Conservation (phyloP, 345 rosid genomes). For the Salix exigua region DNA sequence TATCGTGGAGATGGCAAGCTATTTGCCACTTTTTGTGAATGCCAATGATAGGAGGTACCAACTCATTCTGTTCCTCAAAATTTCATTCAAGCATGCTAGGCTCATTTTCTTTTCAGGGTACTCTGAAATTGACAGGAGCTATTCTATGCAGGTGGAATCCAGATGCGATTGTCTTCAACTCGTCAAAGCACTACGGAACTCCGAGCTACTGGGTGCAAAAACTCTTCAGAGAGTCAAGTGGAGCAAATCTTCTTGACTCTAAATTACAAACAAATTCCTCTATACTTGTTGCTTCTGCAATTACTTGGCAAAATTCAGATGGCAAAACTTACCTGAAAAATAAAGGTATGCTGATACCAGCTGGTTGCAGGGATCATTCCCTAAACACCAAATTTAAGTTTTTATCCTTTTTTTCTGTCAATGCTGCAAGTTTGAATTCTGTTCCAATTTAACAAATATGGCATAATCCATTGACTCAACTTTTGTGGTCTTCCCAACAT, state of each 20-base stretch:
- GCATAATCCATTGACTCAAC: background rate
- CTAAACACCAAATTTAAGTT: background rate
- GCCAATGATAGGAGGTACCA: too few relatives aligned
- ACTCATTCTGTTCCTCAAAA: too few relatives aligned
- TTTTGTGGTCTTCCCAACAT: background rate
- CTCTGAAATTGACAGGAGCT: too few relatives aligned
- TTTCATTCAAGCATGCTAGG: too few relatives aligned
- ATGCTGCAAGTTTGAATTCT: background rate
- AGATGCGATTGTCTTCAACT: slow-evolving; percentile 84
- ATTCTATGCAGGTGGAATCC: slow-evolving; percentile 90
- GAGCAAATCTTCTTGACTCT: slow-evolving; percentile 66
- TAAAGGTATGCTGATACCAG: slow-evolving; percentile 46
- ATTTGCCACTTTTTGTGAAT: too few relatives aligned
- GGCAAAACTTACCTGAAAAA: slow-evolving; percentile 46
- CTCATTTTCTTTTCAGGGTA: too few relatives aligned
- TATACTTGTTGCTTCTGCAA: slow-evolving; percentile 63
- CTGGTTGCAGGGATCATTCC: background rate
- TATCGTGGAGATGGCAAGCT: too few relatives aligned
- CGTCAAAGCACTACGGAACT: slow-evolving; percentile 71
- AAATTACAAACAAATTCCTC: slow-evolving; percentile 47
- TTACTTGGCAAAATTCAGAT: slow-evolving; percentile 42
- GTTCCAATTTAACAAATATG: background rate
- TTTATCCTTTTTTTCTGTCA: background rate
- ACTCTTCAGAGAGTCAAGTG: slow-evolving; percentile 74
- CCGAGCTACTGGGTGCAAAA: slow-evolving; percentile 94